These are phyloP conservation scores for Dactylonectria macrodidyma DNA, from an alignment of 2,329 filamentous ascomycete genomes.

Conservation along the genomic window DNA sequence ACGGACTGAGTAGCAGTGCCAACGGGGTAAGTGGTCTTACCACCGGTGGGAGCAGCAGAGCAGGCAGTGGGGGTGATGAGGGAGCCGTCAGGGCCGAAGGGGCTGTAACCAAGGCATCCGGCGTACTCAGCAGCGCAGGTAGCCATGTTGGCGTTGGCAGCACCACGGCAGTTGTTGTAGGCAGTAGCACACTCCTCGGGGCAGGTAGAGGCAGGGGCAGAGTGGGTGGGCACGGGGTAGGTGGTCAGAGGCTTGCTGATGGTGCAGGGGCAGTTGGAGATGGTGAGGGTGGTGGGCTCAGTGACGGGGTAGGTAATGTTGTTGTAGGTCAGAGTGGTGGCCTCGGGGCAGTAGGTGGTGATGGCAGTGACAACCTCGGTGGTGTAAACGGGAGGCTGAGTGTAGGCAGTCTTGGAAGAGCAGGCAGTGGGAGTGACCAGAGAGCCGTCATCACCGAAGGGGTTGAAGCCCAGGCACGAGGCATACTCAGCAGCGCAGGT, in stretches of 20 bases:
- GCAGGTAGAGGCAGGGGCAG: conserved; percentile 34
- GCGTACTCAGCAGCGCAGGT: conserved; percentile 44
- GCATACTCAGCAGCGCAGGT: conserved; percentile 44
- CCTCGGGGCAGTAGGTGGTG: conserved; percentile 77
- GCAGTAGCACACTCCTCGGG: conserved; percentile 34
- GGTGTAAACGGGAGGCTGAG: conserved; percentile 59
- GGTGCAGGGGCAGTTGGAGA: conserved; percentile 8
- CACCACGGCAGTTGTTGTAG: conserved; percentile 39
- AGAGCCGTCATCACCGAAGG: conserved; percentile 34
- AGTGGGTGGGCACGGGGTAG: neutral
- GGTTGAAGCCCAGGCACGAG: conserved; percentile 46
- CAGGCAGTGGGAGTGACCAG: conserved; percentile 39
- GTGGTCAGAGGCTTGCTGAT: neutral
- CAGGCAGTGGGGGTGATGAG: conserved; percentile 39
- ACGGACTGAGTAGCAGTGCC: neutral
- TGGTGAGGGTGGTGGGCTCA: conserved; percentile 17
- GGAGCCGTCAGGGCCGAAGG: conserved; percentile 34
- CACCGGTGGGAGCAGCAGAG: conserved; percentile 17
- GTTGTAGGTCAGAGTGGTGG: conserved; percentile 53
- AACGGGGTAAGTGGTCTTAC: conserved; percentile 10
- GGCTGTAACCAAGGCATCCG: conserved; percentile 46
- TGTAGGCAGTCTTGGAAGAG: conserved; percentile 14
- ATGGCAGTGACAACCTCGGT: conserved; percentile 74
- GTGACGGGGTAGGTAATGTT: conserved; percentile 29
- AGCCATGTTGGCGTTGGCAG: conserved; percentile 41